Conservation (phyloP, 2,329 filamentous ascomycete species). For the Verticillium klebahnii region DNA sequence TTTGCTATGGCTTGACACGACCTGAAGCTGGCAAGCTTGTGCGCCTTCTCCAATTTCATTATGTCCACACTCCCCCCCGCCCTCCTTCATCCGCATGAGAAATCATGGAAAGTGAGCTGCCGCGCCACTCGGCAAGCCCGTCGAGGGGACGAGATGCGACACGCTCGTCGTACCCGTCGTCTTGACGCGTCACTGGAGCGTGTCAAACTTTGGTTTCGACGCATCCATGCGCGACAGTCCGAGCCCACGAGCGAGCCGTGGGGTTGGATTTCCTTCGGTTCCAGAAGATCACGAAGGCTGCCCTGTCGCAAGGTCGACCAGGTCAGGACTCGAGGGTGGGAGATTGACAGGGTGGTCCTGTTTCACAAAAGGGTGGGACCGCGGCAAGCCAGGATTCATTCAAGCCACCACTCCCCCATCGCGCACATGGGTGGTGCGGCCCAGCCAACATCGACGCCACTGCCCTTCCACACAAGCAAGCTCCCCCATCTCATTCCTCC, state of each 20-base stretch:
- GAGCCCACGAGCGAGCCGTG: constrained; percentile 6
- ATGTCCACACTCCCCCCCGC: background rate
- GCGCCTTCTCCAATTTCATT: background rate
- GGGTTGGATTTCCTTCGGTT: constrained; percentile 28
- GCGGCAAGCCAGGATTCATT: constrained; percentile 15
- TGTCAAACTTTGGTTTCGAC: background rate
- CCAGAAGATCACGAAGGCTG: constrained; percentile 32
- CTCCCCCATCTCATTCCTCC: background rate
- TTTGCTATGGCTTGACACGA: background rate
- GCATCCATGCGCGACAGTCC: background rate
- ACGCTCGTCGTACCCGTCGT: background rate
- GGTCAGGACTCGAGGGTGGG: constrained; percentile 34
- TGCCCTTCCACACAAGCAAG: background rate
- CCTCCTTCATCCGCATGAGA: background rate
- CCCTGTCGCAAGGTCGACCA: constrained; percentile 40
- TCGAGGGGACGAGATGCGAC: background rate
- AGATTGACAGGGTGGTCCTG: constrained; percentile 46
- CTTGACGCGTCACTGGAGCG: background rate
- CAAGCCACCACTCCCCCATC: background rate
- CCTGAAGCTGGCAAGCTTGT: background rate
- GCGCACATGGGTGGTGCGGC: background rate
- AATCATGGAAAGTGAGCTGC: background rate
- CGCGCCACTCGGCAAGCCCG: background rate
- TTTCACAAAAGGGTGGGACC: constrained; percentile 46
- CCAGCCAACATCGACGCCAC: background rate